Evolutionary conservation across 2,329 filamentous ascomycete species (phyloP).

Genomic region (Myriosclerotinia curreyana): DNA sequence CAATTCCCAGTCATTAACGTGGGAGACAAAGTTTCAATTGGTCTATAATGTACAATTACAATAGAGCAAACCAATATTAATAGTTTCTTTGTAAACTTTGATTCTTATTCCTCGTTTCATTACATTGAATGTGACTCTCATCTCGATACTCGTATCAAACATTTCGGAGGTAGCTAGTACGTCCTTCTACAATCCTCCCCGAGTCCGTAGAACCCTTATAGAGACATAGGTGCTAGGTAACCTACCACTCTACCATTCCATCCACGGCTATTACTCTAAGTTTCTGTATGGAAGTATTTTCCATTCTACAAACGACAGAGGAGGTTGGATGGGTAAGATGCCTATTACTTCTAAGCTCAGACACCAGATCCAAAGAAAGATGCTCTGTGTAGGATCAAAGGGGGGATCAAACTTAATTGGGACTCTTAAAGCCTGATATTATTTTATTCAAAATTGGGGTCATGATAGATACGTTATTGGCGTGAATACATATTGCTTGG

Average conservation of each 20-base stretch:
- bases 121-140: not conserved
- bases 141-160: not conserved
- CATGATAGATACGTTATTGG: too few relatives aligned
- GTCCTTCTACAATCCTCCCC: not conserved
- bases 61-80: not conserved
- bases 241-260: too few relatives aligned
- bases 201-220: not conserved
- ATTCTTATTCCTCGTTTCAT: not conserved
- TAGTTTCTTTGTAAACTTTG: not conserved
- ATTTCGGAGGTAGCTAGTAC: not conserved
- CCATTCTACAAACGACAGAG: not conserved
- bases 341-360: not conserved
- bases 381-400: too few relatives aligned
- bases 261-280: not conserved
- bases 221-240: not conserved
- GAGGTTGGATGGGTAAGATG: not conserved
- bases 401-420: not conserved
- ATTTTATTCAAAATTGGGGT: not conserved
- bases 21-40: slow-evolving; percentile 22
- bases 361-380: not conserved
- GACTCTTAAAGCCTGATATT: not conserved
- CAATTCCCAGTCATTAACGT: slow-evolving; percentile 23
- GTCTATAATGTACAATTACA: not conserved
- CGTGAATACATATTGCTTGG: too few relatives aligned
- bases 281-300: not conserved